Conservation (phyloP, 2,329 filamentous ascomycete species). For the Beauveria australis region DNA sequence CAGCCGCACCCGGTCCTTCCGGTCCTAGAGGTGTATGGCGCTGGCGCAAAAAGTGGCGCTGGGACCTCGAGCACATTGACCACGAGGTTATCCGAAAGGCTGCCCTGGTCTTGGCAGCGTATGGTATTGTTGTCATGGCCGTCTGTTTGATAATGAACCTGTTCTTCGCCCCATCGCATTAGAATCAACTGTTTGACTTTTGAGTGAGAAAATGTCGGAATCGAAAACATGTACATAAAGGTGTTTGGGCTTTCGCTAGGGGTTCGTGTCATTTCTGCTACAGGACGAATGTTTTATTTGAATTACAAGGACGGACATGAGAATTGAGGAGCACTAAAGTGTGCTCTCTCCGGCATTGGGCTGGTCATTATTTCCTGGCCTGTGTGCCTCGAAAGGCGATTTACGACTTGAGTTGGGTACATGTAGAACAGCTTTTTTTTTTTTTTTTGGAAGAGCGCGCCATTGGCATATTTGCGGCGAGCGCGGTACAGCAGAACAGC, state of each 20-base stretch:
- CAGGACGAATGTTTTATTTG: not conserved
- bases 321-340: not conserved
- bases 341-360: not conserved
- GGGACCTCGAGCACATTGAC: conserved; percentile 57
- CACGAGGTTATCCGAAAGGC: conserved; percentile 59
- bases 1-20: conserved; percentile 30
- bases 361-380: not conserved
- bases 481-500: not conserved
- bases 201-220: not conserved
- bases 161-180: conserved; percentile 64
- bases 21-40: conserved; percentile 33
- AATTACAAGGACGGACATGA: no score
- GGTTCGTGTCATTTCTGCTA: not conserved
- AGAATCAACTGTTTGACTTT: conserved; percentile 12
- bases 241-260: not conserved
- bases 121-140: conserved; percentile 82
- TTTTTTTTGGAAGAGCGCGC: not conserved
- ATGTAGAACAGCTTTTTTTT: not conserved
- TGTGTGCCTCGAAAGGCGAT: not conserved
- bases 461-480: conserved; percentile 5
- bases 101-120: conserved; percentile 68
- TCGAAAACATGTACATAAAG: conserved; percentile 1
- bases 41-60: conserved; percentile 48
- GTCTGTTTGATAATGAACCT: conserved; percentile 81
- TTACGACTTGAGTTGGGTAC: conserved; percentile 9